These are phyloP conservation scores for Lathyrus sativus DNA, from an alignment of 306 rosid genomes.

Conservation along the genomic window DNA sequence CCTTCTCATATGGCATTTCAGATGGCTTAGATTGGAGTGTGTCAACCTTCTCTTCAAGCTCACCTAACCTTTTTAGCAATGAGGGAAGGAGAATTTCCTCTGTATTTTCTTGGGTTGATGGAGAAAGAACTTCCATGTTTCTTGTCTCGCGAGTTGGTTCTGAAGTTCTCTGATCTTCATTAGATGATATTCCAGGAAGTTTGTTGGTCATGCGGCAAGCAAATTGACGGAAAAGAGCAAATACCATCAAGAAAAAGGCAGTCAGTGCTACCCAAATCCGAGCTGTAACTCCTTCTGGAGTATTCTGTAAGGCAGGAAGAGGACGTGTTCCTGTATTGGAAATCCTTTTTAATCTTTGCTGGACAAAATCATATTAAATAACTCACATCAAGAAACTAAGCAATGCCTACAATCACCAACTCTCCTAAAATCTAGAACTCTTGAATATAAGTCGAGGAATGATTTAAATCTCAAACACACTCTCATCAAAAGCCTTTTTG, in stretches of 20 bases:
- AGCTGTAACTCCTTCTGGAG: constrained; percentile 60
- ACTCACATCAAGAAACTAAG: constrained; percentile 30
- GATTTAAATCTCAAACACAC: constrained; percentile 3
- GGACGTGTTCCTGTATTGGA: constrained; percentile 56
- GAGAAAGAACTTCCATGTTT: constrained; percentile 44
- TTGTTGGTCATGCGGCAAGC: constrained; percentile 53
- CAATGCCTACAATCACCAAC: neutral
- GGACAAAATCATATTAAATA: constrained; percentile 27
- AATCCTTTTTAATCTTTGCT: constrained; percentile 30
- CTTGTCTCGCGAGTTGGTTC: constrained; percentile 43
- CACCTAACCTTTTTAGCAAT: constrained; percentile 67
- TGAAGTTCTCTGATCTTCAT: constrained; percentile 44
- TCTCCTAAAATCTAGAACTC: constrained; percentile 16
- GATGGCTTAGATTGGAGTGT: constrained; percentile 89
- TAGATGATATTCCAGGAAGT: constrained; percentile 50
- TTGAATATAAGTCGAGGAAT: neutral
- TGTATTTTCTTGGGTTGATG: constrained; percentile 46
- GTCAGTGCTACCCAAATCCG: constrained; percentile 60
- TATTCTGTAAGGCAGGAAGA: constrained; percentile 40
- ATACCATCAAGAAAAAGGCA: constrained; percentile 67
- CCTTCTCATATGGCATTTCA: constrained; percentile 91
- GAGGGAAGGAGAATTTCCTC: constrained; percentile 68
- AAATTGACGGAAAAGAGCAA: constrained; percentile 53
- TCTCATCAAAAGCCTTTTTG: neutral
- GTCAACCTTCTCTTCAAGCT: constrained; percentile 89